Conservation (phyloP, 768 basidiomycete species). For the Calocybe indica region DNA sequence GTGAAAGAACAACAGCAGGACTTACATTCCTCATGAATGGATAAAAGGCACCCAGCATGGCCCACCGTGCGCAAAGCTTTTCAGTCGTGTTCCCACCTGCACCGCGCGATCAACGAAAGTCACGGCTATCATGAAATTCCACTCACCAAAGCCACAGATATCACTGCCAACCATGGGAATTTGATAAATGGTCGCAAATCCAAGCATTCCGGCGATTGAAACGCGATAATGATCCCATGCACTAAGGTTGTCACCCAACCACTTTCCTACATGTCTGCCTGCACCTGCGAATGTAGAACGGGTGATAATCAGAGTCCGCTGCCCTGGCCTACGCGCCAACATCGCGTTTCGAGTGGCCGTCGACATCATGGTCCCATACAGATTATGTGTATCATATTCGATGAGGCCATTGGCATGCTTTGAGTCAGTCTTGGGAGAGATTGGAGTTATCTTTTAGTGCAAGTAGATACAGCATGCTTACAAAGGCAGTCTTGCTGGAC, state of each 20-base stretch:
- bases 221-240: constrained; percentile 52
- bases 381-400: constrained; percentile 60
- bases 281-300: constrained; percentile 72
- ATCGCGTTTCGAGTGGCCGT: constrained; percentile 53
- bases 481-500: constrained; percentile 49
- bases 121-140: background rate
- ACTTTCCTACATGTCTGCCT: constrained; percentile 63
- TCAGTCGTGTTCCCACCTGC: constrained; percentile 58
- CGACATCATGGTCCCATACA: constrained; percentile 73
- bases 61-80: constrained; percentile 70
- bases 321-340: constrained; percentile 54
- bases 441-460: background rate
- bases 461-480: constrained; percentile 19
- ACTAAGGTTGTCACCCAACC: constrained; percentile 66
- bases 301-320: constrained; percentile 60
- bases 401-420: constrained; percentile 51
- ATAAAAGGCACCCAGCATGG: constrained; percentile 69
- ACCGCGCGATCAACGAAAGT: background rate
- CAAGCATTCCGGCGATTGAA: constrained; percentile 61
- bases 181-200: constrained; percentile 60
- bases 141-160: constrained; percentile 60
- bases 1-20: background rate
- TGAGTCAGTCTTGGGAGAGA: constrained; percentile 29
- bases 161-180: constrained; percentile 77
- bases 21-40: constrained; percentile 76